Conservation (phyloP, 176 grass and related monocot species). For the Aegilops tauschii region DNA sequence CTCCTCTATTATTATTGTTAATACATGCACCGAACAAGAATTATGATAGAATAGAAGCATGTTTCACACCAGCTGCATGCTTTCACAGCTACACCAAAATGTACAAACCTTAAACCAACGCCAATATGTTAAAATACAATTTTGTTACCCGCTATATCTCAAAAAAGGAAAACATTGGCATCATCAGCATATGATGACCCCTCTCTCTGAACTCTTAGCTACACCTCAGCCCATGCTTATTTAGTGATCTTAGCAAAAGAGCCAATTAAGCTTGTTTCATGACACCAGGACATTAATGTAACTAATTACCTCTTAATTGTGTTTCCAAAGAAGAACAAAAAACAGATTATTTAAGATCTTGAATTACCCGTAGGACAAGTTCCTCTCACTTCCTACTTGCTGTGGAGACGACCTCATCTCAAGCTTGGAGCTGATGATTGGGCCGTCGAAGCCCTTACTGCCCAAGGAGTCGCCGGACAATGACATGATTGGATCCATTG, state of each 20-base stretch:
- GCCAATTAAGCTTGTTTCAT: slow-evolving; percentile 20
- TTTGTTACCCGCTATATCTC: background rate
- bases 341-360: background rate
- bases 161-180: background rate
- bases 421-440: slow-evolving; percentile 46
- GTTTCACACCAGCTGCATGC: background rate
- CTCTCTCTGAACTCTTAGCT: background rate
- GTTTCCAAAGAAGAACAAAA: background rate
- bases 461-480: slow-evolving; percentile 41
- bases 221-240: slow-evolving; percentile 19
- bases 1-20: slow-evolving; percentile 4
- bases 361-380: slow-evolving; percentile 59
- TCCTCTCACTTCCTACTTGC: slow-evolving; percentile 60
- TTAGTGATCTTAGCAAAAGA: background rate
- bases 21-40: background rate
- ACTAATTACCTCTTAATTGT: background rate
- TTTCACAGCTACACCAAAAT: slow-evolving; percentile 8
- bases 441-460: slow-evolving; percentile 52
- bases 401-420: slow-evolving; percentile 57
- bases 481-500: slow-evolving; percentile 64
- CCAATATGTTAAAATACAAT: slow-evolving; percentile 15
- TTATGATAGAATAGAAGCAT: background rate
- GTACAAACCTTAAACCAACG: background rate
- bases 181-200: background rate
- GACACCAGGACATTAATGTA: slow-evolving; percentile 23